phyloP scores from a whole-genome alignment of 148 eudicot species.

The Dianthus caryophyllus region DNA sequence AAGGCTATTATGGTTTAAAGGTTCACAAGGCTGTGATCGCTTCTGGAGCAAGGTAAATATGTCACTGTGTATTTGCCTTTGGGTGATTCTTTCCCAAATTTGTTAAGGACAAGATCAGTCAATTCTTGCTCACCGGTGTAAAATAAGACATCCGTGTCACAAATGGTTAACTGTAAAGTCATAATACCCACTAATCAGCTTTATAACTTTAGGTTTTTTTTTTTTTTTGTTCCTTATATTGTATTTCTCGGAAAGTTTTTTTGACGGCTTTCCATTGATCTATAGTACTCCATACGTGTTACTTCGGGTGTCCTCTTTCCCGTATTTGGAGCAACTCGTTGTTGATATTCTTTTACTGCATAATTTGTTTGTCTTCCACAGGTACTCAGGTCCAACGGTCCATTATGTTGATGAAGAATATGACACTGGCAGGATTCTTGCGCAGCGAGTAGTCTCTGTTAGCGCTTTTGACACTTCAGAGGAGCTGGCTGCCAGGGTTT shows the following conservation, averaged over 20 bases:
- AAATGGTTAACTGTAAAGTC: too few relatives aligned
- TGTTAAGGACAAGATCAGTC: too few relatives aligned
- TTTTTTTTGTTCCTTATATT: background rate
- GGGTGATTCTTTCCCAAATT: background rate
- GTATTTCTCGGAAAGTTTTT: background rate
- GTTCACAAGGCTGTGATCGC: constrained; percentile 91
- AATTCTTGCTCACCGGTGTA: background rate
- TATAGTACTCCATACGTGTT: background rate
- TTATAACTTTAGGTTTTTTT: background rate
- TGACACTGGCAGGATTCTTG: constrained; percentile 84
- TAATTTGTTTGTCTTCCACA: constrained; percentile 14
- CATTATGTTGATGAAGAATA: constrained; percentile 85
- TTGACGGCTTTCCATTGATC: background rate
- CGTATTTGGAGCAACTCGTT: background rate
- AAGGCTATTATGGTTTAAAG: constrained; percentile 85
- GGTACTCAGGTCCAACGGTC: constrained; percentile 81
- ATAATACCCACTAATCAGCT: background rate
- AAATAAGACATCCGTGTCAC: too few relatives aligned
- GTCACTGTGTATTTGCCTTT: background rate
- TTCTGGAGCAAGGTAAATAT: constrained; percentile 82
- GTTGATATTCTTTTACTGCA: background rate
- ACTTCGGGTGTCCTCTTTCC: background rate
- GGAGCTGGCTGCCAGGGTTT: constrained; percentile 76
- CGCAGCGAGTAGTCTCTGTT: constrained; percentile 74
- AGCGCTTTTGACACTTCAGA: constrained; percentile 60